phyloP scores from a whole-genome alignment of 371 early-diverging fungal genomes.

The Mortierella sp. region DNA sequence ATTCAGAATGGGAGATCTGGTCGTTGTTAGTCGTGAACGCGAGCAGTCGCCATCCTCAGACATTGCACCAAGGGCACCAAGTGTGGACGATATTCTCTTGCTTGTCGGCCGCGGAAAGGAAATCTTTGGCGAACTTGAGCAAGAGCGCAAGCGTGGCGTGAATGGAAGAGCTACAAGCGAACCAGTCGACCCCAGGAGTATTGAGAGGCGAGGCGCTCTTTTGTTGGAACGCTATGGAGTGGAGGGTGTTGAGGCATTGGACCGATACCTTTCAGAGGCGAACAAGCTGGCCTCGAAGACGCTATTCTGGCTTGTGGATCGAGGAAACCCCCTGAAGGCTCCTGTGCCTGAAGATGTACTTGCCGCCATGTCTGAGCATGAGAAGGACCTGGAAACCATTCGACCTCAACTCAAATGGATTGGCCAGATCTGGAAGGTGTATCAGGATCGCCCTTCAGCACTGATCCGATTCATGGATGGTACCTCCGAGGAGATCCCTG shows the following conservation, averaged over 20 bases:
- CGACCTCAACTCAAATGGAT: conserved; percentile 55
- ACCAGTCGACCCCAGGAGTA: conserved; percentile 15
- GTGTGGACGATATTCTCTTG: conserved; percentile 38
- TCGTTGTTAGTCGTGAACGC: conserved; percentile 48
- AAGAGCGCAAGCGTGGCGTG: not conserved
- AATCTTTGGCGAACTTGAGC: conserved; percentile 32
- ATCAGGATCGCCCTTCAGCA: conserved; percentile 47
- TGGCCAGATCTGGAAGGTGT: conserved; percentile 56
- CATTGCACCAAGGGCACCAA: conserved; percentile 49
- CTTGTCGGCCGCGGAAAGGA: conserved; percentile 47
- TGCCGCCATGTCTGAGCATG: conserved; percentile 22
- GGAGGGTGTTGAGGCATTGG: conserved; percentile 52
- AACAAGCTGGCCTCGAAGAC: conserved; percentile 41
- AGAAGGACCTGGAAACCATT: conserved; percentile 40
- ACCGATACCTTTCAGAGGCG: conserved; percentile 47
- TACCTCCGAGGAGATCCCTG: conserved; percentile 40
- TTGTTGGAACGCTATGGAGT: conserved; percentile 45
- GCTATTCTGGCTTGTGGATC: conserved; percentile 29
- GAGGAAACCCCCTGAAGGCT: conserved; percentile 35
- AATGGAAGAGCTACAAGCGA: not conserved
- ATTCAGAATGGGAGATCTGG: conserved; percentile 44
- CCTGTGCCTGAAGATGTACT: conserved; percentile 30
- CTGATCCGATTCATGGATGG: conserved; percentile 56
- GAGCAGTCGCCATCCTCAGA: conserved; percentile 44
- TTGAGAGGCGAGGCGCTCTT: conserved; percentile 27